Conservation (phyloP, 2,329 filamentous ascomycete species). For the Hymenoscyphus occultus region DNA sequence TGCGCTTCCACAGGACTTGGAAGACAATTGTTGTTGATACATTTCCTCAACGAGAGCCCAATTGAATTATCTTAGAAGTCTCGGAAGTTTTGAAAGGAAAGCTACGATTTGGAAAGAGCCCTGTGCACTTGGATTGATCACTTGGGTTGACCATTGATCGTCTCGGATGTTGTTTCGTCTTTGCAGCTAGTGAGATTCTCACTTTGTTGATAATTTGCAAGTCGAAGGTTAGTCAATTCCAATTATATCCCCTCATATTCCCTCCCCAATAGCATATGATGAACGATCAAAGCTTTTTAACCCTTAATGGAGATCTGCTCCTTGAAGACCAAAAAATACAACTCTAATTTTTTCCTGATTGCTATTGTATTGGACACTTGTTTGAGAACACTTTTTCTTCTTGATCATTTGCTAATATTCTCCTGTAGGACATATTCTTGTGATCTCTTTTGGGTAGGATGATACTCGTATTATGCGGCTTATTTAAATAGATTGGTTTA, state of each 20-base stretch:
- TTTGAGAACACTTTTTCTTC: neutral
- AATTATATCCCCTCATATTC: slow-evolving; percentile 6
- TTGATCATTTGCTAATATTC: slow-evolving; percentile 1
- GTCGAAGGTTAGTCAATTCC: slow-evolving; percentile 26
- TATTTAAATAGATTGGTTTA: neutral
- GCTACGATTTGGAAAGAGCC: neutral
- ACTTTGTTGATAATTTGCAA: neutral
- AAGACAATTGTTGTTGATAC: slow-evolving; percentile 31
- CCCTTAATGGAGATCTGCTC: slow-evolving; percentile 36
- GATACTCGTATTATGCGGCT: neutral
- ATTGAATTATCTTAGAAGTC: neutral
- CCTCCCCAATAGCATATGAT: slow-evolving; percentile 25
- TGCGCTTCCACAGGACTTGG: slow-evolving; percentile 23
- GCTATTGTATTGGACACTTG: slow-evolving; percentile 8
- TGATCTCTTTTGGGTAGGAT: neutral
- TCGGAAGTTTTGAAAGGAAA: neutral
- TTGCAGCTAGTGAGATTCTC: neutral
- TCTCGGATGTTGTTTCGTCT: neutral
- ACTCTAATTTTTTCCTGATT: slow-evolving; percentile 44
- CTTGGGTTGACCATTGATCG: neutral
- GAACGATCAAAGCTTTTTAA: slow-evolving; percentile 41
- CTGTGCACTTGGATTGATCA: neutral
- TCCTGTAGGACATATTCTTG: neutral
- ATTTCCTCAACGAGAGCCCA: slow-evolving; percentile 14
- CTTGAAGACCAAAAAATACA: slow-evolving; percentile 41